Conservation (phyloP, 257 asterid genomes). For the Nemophila menziesii region DNA sequence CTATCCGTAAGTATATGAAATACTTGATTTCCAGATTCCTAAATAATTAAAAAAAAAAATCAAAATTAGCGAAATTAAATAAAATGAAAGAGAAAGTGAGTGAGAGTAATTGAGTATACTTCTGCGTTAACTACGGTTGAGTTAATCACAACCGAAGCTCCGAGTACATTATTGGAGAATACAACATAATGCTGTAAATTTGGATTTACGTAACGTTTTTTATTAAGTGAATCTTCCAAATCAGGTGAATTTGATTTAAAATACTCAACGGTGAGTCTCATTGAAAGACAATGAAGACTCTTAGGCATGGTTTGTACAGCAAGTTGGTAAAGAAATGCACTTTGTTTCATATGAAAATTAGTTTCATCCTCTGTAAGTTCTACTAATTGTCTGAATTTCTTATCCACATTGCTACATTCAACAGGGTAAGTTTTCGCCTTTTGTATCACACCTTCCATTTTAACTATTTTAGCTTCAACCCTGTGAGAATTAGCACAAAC, state of each 20-base stretch:
- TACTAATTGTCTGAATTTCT: conserved; percentile 87
- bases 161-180: conserved; percentile 78
- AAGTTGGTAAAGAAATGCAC: conserved; percentile 95
- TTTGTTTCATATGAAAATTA: conserved; percentile 87
- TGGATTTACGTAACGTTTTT: conserved; percentile 46
- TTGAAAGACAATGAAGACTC: conserved; percentile 87
- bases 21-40: conserved; percentile 71
- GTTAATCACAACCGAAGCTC: conserved; percentile 79
- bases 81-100: conserved; percentile 8
- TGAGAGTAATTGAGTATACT: conserved; percentile 34
- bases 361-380: conserved; percentile 96
- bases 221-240: conserved; percentile 32
- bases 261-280: conserved; percentile 89
- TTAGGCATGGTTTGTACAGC: conserved; percentile 96
- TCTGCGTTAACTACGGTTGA: conserved; percentile 66
- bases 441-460: conserved; percentile 66
- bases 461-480: conserved; percentile 41
- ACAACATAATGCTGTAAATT: conserved; percentile 67
- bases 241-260: conserved; percentile 54
- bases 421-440: conserved; percentile 69
- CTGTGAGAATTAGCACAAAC: conserved; percentile 33
- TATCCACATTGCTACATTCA: conserved; percentile 88
- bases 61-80: conserved; percentile 12
- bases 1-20: conserved; percentile 86
- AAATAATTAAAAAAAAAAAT: conserved; percentile 24